These are phyloP conservation scores for Jaltomata sinuosa DNA, from an alignment of 257 asterid genomes.

Conservation along the genomic window DNA sequence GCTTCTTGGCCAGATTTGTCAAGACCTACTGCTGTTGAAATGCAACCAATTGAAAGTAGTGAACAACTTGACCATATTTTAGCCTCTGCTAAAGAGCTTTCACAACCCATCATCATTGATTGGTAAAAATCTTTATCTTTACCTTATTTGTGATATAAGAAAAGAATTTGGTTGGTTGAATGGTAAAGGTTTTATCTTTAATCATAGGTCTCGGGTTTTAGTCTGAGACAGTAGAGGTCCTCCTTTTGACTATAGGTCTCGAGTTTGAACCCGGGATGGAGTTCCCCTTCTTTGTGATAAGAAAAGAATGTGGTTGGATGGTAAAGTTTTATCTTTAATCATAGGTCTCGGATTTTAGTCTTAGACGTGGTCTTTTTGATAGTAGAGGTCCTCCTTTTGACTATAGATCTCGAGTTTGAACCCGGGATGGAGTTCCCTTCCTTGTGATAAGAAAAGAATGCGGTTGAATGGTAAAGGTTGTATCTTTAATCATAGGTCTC, in stretches of 20 bases:
- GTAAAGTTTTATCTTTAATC: not conserved
- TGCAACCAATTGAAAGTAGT: constrained; percentile 43
- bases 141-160: not conserved
- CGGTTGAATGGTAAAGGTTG: too few species aligned
- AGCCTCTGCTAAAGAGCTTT: constrained; percentile 39
- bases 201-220: not conserved
- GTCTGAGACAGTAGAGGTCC: too few species aligned
- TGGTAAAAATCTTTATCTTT: constrained; percentile 29
- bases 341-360: not conserved
- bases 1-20: constrained; percentile 46
- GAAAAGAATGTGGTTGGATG: not conserved
- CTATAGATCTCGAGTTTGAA: not conserved
- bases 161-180: not conserved
- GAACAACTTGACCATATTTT: constrained; percentile 66
- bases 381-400: not conserved
- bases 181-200: rapidly evolving
- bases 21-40: constrained; percentile 29
- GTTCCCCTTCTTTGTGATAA: not conserved
- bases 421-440: too few species aligned
- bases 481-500: too few species aligned
- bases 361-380: too few species aligned
- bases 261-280: too few species aligned
- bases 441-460: too few species aligned
- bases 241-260: too few species aligned
- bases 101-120: constrained; percentile 67